A percentile compares a stretch with the other conserved stretches of the same genome.
Conservation (phyloP, 345 rosid species). For the Erodium maritimum region DNA sequence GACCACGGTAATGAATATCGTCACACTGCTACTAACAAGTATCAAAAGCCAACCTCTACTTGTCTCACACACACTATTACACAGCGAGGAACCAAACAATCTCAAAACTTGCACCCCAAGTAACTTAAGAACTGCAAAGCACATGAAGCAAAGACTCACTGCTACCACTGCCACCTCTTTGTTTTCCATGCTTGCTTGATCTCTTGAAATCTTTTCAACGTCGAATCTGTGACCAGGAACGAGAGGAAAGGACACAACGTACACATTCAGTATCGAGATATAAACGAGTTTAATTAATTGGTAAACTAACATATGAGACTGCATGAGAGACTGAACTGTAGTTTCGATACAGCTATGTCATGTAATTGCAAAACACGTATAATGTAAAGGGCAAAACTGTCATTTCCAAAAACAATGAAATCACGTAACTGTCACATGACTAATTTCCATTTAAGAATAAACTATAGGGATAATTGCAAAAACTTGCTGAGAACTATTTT, state of each 20-base stretch:
- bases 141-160: conserved; percentile 51
- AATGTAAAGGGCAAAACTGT: no score
- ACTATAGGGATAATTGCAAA: no score
- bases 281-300: no score
- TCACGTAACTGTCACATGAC: no score
- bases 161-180: conserved; percentile 59
- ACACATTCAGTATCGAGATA: no score
- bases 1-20: conserved; percentile 61
- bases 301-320: background rate
- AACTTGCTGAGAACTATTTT: no score
- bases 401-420: no score
- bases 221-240: conserved; percentile 34
- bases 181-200: conserved; percentile 47
- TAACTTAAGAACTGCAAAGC: conserved; percentile 49
- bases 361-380: no score
- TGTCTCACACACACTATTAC: conserved; percentile 23
- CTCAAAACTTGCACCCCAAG: conserved; percentile 30
- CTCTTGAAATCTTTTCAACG: conserved; percentile 40
- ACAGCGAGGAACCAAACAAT: conserved; percentile 19
- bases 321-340: background rate
- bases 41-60: conserved; percentile 69
- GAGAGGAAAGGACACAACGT: background rate
- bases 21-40: conserved; percentile 68
- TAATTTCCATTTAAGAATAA: no score
- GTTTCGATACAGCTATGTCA: no score